Percentiles rank a stretch among this genome's conserved stretches.
These are phyloP conservation scores for Heracleum sosnowskyi DNA, from an alignment of 129 eudicot species.

Conservation along the genomic window DNA sequence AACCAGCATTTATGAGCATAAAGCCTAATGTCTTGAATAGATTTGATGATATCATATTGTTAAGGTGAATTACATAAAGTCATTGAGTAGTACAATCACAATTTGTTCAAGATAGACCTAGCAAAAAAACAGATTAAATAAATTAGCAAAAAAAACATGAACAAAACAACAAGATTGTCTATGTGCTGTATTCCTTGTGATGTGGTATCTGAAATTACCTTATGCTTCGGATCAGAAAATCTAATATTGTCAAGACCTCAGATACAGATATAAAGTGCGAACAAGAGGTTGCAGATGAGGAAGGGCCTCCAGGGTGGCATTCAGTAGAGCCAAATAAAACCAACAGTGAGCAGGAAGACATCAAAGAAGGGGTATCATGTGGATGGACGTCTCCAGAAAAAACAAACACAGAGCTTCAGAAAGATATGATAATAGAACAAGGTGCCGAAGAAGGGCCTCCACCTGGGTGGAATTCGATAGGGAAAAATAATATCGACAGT, in stretches of 20 bases:
- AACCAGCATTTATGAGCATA: background rate
- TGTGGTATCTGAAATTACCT: background rate
- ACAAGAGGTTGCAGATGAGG: slow-evolving; percentile 22
- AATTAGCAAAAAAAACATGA: background rate
- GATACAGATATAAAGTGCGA: slow-evolving; percentile 24
- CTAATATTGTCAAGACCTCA: slow-evolving; percentile 13
- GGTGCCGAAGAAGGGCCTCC: slow-evolving; percentile 35
- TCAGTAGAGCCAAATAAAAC: slow-evolving; percentile 14
- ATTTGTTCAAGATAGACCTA: background rate
- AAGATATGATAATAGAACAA: background rate
- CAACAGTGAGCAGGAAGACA: slow-evolving; percentile 13
- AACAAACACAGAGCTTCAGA: background rate
- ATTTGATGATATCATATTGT: background rate
- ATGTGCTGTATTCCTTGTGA: background rate
- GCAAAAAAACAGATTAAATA: background rate
- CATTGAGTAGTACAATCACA: background rate
- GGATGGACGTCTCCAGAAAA: background rate
- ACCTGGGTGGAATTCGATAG: slow-evolving; percentile 33
- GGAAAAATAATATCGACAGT: slow-evolving; percentile 12
- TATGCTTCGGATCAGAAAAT: slow-evolving; percentile 1
- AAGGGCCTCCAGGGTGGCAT: slow-evolving; percentile 49
- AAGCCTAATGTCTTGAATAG: background rate
- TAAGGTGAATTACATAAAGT: background rate
- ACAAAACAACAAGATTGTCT: background rate
- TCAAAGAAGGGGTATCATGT: background rate